Conservation (phyloP, 2,329 filamentous ascomycete species). For the Sporothrix inflata region DNA sequence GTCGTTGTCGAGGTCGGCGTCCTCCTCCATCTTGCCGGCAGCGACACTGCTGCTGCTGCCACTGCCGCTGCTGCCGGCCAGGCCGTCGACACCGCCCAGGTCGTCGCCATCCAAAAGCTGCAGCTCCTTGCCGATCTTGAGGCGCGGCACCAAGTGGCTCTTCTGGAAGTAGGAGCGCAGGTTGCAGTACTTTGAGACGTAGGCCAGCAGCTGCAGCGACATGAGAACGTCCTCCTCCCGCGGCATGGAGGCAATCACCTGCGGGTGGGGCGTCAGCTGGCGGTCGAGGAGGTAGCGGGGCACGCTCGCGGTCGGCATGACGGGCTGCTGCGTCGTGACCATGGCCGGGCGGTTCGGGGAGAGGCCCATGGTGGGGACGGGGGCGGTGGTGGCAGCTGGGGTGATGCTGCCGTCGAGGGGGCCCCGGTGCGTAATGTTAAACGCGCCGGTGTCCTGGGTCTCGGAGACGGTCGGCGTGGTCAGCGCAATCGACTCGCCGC, state of each 20-base stretch:
- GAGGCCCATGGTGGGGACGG: constrained; percentile 68
- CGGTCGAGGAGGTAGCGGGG: constrained; percentile 80
- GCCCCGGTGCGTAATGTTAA: constrained; percentile 89
- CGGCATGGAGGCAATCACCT: constrained; percentile 87
- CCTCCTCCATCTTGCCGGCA: constrained; percentile 20
- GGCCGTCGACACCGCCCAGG: constrained; percentile 32
- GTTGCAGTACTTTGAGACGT: constrained; percentile 98
- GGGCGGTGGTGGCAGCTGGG: constrained; percentile 48
- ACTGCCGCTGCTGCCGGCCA: not conserved
- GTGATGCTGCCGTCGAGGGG: constrained; percentile 79
- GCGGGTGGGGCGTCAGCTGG: constrained; percentile 67
- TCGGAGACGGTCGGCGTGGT: constrained; percentile 80
- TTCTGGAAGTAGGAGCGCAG: constrained; percentile 93
- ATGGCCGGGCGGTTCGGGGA: constrained; percentile 74
- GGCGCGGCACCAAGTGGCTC: constrained; percentile 87
- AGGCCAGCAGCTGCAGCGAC: constrained; percentile 94
- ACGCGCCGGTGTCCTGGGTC: constrained; percentile 83
- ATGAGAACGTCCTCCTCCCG: constrained; percentile 97
- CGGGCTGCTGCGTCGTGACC: constrained; percentile 74
- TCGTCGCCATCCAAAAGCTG: constrained; percentile 75
- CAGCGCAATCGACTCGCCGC: constrained; percentile 73
- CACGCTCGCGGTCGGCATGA: constrained; percentile 69
- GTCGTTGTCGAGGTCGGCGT: not conserved
- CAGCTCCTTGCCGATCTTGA: constrained; percentile 87
- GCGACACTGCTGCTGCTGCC: not conserved